phyloP scores from a whole-genome alignment of 257 asterid species.

The Sherardia arvensis region DNA sequence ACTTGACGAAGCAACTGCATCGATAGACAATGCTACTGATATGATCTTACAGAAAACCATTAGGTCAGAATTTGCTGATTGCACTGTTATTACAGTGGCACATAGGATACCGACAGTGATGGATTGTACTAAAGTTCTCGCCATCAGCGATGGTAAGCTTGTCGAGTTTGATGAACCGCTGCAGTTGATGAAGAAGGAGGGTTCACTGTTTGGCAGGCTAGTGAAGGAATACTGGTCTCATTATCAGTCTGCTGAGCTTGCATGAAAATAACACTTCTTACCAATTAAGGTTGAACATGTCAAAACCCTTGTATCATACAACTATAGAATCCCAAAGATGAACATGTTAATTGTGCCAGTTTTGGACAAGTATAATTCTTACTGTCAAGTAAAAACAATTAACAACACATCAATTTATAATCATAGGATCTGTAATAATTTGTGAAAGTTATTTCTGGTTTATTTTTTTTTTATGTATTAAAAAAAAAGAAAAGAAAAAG shows the following conservation, averaged over 20 bases:
- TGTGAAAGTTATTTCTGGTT: no score
- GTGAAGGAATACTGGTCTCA: conserved; percentile 91
- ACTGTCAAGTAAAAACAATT: no score
- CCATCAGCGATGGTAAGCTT: conserved; percentile 75
- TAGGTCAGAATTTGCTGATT: conserved; percentile 61
- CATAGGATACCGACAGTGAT: conserved; percentile 93
- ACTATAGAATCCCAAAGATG: no score
- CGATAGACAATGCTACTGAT: conserved; percentile 88
- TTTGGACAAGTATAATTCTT: no score
- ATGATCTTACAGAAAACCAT: conserved; percentile 84
- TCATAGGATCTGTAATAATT: no score
- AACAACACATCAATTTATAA: no score
- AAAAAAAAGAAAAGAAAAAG: no score
- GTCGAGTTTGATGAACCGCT: conserved; percentile 77
- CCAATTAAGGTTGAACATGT: no score
- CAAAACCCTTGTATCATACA: no score
- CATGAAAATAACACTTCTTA: conserved; percentile 19
- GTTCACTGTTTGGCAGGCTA: conserved; percentile 67
- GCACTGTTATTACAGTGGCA: conserved; percentile 90
- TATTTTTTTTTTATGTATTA: no score
- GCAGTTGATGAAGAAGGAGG: conserved; percentile 62
- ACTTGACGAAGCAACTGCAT: conserved; percentile 95
- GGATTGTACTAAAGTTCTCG: conserved; percentile 94
- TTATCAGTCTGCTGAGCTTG: conserved; percentile 36
- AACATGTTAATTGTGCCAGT: neutral